phyloP scores from a whole-genome alignment of 148 eudicot species.

The Arctostaphylos glauca region DNA sequence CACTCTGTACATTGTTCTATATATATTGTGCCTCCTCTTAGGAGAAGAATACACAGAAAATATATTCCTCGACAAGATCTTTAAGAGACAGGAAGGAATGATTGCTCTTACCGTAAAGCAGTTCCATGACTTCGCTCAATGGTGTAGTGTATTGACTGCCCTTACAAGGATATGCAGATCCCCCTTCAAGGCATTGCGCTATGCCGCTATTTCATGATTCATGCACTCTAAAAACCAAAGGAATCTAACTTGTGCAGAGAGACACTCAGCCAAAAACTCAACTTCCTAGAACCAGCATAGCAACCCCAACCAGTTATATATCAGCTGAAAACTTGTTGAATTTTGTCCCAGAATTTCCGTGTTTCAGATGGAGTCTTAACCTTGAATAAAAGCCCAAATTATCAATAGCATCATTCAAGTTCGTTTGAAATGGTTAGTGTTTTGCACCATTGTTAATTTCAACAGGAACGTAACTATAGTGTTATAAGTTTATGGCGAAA shows the following conservation, averaged over 20 bases:
- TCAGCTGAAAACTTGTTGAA: neutral
- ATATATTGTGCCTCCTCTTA: too few relatives aligned
- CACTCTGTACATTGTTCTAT: too few relatives aligned
- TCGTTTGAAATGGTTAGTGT: neutral
- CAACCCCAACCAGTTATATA: neutral
- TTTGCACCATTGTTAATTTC: neutral
- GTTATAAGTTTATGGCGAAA: neutral
- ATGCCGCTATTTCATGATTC: neutral
- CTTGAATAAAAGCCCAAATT: neutral
- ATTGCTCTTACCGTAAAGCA: neutral
- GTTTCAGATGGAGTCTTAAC: neutral
- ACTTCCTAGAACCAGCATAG: neutral
- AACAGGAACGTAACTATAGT: neutral
- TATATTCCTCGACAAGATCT: too few relatives aligned
- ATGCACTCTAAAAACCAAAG: neutral
- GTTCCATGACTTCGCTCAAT: neutral
- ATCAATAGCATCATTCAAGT: neutral
- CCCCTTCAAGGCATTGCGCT: constrained; percentile 5
- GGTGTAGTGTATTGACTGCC: neutral
- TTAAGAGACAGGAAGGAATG: neutral
- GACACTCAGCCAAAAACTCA: neutral
- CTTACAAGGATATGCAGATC: neutral
- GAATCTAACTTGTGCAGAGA: neutral
- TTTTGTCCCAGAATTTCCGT: neutral
- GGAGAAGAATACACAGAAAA: too few relatives aligned